Percentiles rank a stretch among this genome's conserved stretches.
Conservation (phyloP, 2,329 filamentous ascomycete genomes). For the Colletotrichum euphorbiae region DNA sequence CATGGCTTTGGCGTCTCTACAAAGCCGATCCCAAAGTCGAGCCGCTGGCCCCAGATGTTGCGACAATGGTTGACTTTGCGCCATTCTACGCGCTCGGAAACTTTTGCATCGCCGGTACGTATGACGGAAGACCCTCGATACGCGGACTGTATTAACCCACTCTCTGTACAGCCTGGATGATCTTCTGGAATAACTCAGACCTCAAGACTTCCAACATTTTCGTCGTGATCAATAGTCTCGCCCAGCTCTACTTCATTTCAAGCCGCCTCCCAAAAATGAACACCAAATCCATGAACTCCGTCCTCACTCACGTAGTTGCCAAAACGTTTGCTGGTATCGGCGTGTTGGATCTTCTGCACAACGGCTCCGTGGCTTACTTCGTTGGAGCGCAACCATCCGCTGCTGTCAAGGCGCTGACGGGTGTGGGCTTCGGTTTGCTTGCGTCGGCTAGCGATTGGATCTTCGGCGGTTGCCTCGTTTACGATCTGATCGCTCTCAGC, state of each 20-base stretch:
- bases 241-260: conserved; percentile 66
- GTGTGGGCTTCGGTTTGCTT: conserved; percentile 62
- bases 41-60: conserved; percentile 54
- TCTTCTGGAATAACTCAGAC: conserved; percentile 68
- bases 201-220: conserved; percentile 66
- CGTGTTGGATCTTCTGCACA: conserved; percentile 69
- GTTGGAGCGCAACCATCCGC: conserved; percentile 58
- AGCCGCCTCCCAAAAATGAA: conserved; percentile 62
- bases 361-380: conserved; percentile 67
- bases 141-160: background rate
- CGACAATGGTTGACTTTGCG: conserved; percentile 64
- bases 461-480: conserved; percentile 68
- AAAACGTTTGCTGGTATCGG: conserved; percentile 72
- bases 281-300: conserved; percentile 58
- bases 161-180: conserved; percentile 62
- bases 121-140: fast-evolving
- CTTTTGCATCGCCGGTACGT: conserved; percentile 67
- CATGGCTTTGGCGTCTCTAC: conserved; percentile 68
- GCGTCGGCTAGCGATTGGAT: conserved; percentile 68
- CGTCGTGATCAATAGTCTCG: conserved; percentile 65
- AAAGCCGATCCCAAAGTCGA: conserved; percentile 55
- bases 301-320: conserved; percentile 68
- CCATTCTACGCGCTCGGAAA: conserved; percentile 68
- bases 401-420: conserved; percentile 63
- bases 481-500: conserved; percentile 65